Percentiles rank a stretch among this genome's conserved stretches.
Evolutionary conservation across 148 eudicot species (phyloP).

Genomic region (Chenopodium quinoa): DNA sequence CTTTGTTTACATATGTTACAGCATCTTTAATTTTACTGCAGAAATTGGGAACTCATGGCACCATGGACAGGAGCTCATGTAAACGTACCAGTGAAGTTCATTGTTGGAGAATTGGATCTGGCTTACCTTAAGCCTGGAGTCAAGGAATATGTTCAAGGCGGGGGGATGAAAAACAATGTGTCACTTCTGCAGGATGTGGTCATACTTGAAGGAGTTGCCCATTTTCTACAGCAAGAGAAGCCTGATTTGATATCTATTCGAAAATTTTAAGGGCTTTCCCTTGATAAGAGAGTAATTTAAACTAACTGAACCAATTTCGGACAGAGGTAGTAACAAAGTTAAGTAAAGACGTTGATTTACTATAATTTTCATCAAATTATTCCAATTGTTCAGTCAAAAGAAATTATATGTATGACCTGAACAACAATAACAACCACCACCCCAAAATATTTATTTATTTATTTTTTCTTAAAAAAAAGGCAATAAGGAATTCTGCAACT

Average conservation of each 20-base stretch:
- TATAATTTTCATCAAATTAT: not conserved
- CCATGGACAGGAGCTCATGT: conserved; percentile 33
- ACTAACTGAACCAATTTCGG: too few relatives aligned
- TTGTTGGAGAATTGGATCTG: conserved; percentile 34
- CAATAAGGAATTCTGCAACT: not conserved
- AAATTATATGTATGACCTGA: too few relatives aligned
- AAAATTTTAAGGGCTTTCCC: conserved; percentile 11
- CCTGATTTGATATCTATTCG: conserved; percentile 23
- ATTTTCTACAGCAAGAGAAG: conserved; percentile 36
- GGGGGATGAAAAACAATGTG: conserved; percentile 34
- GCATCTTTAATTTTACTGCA: not conserved
- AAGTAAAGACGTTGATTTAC: too few relatives aligned
- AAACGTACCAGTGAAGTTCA: conserved; percentile 31
- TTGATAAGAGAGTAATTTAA: too few relatives aligned
- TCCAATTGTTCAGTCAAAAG: not conserved
- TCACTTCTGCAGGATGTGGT: conserved; percentile 32
- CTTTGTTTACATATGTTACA: too few relatives aligned
- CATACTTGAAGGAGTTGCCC: conserved; percentile 30
- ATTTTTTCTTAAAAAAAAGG: too few relatives aligned
- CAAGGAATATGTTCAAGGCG: conserved; percentile 26
- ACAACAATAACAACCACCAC: too few relatives aligned
- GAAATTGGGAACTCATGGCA: conserved; percentile 34
- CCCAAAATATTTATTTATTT: too few relatives aligned
- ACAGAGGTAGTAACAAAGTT: too few relatives aligned
- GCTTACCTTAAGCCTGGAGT: conserved; percentile 25